These are phyloP conservation scores for Protomyces macrosporus DNA, from an alignment of 1,139 yeast species.

Conservation along the genomic window DNA sequence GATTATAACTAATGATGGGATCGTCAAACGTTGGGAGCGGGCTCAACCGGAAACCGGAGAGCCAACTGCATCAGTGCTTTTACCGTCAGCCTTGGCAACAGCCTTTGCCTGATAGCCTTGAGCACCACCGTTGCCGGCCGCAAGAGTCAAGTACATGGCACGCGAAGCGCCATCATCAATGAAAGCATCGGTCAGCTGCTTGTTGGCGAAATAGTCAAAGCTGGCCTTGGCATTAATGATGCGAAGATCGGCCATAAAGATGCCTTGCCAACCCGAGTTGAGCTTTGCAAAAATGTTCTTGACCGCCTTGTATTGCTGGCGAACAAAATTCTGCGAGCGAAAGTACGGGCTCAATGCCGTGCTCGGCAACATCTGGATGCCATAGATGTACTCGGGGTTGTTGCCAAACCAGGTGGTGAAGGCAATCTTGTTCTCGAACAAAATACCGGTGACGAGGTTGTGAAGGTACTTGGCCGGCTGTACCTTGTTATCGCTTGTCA, in stretches of 20 bases:
- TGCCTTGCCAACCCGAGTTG: slow-evolving; percentile 9
- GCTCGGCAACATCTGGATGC: slow-evolving; percentile 53
- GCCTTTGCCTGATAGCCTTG: neutral
- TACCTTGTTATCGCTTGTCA: slow-evolving; percentile 51
- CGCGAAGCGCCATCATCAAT: slow-evolving; percentile 85
- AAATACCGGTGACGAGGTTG: slow-evolving; percentile 69
- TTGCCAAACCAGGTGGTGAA: slow-evolving; percentile 88
- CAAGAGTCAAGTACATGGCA: slow-evolving; percentile 81
- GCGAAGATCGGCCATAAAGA: slow-evolving; percentile 1
- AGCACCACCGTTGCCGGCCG: slow-evolving; percentile 48
- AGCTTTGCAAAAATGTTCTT: neutral
- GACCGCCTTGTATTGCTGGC: neutral
- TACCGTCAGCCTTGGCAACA: no score
- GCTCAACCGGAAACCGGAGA: no score
- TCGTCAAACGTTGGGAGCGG: no score
- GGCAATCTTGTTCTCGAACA: slow-evolving; percentile 50
- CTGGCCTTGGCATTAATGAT: slow-evolving; percentile 48
- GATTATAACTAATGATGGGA: no score
- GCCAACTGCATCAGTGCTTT: no score
- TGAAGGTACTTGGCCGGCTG: slow-evolving; percentile 54
- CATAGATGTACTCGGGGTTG: slow-evolving; percentile 76
- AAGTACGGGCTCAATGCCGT: slow-evolving; percentile 12
- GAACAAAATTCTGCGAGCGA: slow-evolving; percentile 3
- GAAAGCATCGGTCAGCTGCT: slow-evolving; percentile 46
- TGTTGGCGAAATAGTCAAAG: slow-evolving; percentile 60